Conservation (phyloP, 2,329 filamentous ascomycete genomes). For the Septoria linicola region DNA sequence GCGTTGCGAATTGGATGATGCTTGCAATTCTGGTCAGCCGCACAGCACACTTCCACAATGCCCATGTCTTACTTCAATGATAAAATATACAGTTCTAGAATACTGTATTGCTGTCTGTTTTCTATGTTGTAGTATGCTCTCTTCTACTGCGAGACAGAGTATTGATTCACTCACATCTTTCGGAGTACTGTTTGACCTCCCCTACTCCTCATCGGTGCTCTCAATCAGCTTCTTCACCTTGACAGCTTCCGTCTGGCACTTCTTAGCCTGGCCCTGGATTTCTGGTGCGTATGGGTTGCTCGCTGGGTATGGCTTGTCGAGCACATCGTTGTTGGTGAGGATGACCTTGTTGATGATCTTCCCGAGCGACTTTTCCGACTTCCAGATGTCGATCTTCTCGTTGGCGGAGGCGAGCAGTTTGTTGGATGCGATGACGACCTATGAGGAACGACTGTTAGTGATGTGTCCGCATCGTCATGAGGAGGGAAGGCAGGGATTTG, state of each 20-base stretch:
- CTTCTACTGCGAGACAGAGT: too few relatives aligned
- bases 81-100: too few relatives aligned
- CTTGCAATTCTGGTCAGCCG: too few relatives aligned
- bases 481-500: neutral
- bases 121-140: too few relatives aligned
- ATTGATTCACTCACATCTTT: too few relatives aligned
- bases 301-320: slow-evolving; percentile 24
- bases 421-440: slow-evolving; percentile 24
- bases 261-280: slow-evolving; percentile 24
- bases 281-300: slow-evolving; percentile 26
- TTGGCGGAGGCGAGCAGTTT: slow-evolving; percentile 23
- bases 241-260: slow-evolving; percentile 21
- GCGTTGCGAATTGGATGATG: too few relatives aligned
- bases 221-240: slow-evolving; percentile 16
- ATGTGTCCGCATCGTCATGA: neutral
- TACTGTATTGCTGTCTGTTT: too few relatives aligned
- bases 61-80: too few relatives aligned
- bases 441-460: neutral
- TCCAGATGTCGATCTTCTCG: slow-evolving; percentile 25
- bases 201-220: neutral
- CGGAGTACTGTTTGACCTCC: too few relatives aligned
- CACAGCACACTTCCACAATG: too few relatives aligned
- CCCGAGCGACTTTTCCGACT: slow-evolving; percentile 22
- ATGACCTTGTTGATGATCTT: slow-evolving; percentile 29
- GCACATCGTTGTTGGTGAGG: slow-evolving; percentile 20